Evolutionary conservation across 768 basidiomycete species (phyloP).

Genomic region (Termitomyces sp.): DNA sequence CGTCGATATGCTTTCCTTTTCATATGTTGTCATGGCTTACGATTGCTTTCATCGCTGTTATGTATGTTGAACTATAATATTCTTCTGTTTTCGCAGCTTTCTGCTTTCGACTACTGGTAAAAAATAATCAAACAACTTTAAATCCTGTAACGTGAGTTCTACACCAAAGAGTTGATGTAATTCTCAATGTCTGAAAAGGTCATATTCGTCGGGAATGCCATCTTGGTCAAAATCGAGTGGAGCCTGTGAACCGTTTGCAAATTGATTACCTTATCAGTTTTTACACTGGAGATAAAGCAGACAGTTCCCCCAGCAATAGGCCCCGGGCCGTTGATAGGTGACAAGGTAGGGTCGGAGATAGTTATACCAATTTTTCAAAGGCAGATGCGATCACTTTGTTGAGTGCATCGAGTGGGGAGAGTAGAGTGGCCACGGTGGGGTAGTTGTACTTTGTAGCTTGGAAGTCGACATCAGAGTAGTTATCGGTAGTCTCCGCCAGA

Average conservation of each 20-base stretch:
- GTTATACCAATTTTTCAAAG: constrained; percentile 30
- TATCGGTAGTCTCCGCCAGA: constrained; percentile 21
- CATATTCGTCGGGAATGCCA: constrained; percentile 31
- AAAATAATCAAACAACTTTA: too few relatives aligned
- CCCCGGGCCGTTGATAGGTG: constrained; percentile 29
- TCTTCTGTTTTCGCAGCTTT: neutral
- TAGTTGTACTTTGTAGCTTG: constrained; percentile 26
- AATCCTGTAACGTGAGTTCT: neutral
- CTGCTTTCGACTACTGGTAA: neutral
- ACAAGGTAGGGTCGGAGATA: constrained; percentile 22
- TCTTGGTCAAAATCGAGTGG: constrained; percentile 27
- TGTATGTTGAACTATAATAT: neutral
- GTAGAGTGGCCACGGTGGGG: constrained; percentile 26
- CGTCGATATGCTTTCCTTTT: constrained; percentile 1
- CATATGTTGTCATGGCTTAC: neutral
- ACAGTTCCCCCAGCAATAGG: constrained; percentile 29
- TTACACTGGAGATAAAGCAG: neutral
- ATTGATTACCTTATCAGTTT: neutral
- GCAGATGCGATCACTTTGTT: constrained; percentile 24
- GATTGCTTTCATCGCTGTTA: constrained; percentile 10
- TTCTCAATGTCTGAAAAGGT: constrained; percentile 31
- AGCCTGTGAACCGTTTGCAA: constrained; percentile 12
- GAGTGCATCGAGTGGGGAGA: constrained; percentile 27
- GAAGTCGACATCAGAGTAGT: constrained; percentile 31
- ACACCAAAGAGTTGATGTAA: constrained; percentile 31